Base-by-base conservation (phyloP, 441 rosid species). In the Capsella rubella region DNA sequence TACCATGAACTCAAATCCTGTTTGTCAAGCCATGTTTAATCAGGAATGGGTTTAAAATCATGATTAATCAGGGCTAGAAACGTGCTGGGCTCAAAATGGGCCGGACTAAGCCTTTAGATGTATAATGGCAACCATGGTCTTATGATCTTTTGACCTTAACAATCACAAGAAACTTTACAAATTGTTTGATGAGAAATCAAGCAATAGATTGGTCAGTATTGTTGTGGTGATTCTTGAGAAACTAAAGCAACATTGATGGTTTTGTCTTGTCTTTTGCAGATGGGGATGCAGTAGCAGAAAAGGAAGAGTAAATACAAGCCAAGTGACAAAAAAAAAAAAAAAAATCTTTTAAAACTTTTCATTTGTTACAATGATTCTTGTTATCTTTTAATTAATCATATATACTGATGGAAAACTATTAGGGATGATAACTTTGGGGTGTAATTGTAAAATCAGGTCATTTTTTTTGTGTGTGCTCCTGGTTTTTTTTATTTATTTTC, bases 401-500 rank as follows among this genome's bases (percentile, higher is more conserved):
- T 27, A 29, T 25, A 43, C 4, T 68, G 74, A 53, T 76, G 66
- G 49, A n/a, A 21, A 49, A 47, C 64, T 40, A 52, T 49, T 73
- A 73, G 68, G 66, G 61, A n/a, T 59, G 50, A 43, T 60, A 63
- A 74, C 46, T 18, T 61, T 60, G 73, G 78, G 66, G 37, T 61
- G 66, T 53, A 43, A 68, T 52, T 68, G 69, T 74, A 62, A 74
- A 59, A 60, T 75, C 69, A 68, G 69, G 51, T 72, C 54, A 18
- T 61, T 40, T 60, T 21, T 42, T 61, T 47, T 60, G 34, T 75
- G 51, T 52, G 43, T 52, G 39, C 51, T 60, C 13, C 42, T 50
- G 34, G 60, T 58, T 14, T n/a, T 18, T 39, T 49, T 16, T 11
- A 21, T 21, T 21, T 21, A 1, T 2, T 21, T 21, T 21, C 46